Evolutionary conservation across 1,139 yeast genomes (phyloP), one percentile per base, ranked within the genome.

Genomic region (Blastobotrys ciferrii): DNA sequence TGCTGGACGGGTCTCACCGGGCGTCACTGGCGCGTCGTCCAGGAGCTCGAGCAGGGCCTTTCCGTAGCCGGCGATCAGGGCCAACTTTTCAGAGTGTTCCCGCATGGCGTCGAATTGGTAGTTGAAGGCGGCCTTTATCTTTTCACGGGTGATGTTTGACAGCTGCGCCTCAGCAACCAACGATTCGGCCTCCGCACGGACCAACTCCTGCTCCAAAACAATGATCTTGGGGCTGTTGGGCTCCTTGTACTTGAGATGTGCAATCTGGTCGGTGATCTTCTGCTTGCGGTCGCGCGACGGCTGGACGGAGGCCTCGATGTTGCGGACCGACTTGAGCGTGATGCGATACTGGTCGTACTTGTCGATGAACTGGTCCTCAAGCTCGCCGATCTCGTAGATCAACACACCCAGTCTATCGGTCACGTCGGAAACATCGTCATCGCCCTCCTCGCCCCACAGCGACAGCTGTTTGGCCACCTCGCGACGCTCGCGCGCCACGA

Each of bases 101-200:
- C 96, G 86, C 62, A 89, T 78, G 53, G 98, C 89, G 69, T 92
- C 98, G 68, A 92, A 92, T 74, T 89, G 97, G 75, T 91, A 91
- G 76, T 87, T 85, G 81, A 85, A 92, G 47, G 98, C 96, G 61
- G 95, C 94, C 81, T 94, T 91, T 71, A 92, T 80, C 78, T 91
- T 89, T 73, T 92, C 96, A 73, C 98, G 86, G 61, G 98, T 92
- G 73, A 92, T 92, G 77, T 92, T 92, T 56, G 96, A 87, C 69
- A 92, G 81, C 78, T 92, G 98, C 49, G 98, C 98, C 77, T 92
- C 98, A 53, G 98, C 98, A 63, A 92, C 98, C 64, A 92, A 81
- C 46, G 96, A 88, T 76, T 92, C 98, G 59, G 98, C 98, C 77
- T 92, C 98, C 46, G 98, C 97, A 73, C 98, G 86, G 58, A 92